Evolutionary conservation across 2,329 filamentous ascomycete species (phyloP).

Genomic region (Aspergillus novofumigatus): DNA sequence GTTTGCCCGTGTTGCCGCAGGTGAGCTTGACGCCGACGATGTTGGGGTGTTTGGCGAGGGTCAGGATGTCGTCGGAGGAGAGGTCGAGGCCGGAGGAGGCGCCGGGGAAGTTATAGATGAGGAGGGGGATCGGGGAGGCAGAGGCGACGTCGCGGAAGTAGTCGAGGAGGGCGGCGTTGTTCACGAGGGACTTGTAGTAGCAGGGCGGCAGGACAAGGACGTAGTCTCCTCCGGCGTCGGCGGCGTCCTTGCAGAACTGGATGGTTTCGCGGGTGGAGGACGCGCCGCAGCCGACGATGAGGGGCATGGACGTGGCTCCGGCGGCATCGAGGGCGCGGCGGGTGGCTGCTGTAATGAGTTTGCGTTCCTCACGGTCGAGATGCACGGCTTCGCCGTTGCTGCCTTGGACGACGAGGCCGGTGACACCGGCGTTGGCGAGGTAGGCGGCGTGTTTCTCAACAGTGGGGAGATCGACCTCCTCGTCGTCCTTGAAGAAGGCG

Average conservation of each 20-base stretch:
- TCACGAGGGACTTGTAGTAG: slow-evolving; percentile 69
- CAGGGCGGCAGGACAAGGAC: slow-evolving; percentile 71
- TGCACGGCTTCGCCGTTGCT: slow-evolving; percentile 82
- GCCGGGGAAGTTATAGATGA: slow-evolving; percentile 71
- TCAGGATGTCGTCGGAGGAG: slow-evolving; percentile 60
- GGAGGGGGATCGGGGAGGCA: slow-evolving; percentile 57
- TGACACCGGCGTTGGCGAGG: slow-evolving; percentile 67
- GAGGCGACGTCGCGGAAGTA: slow-evolving; percentile 65
- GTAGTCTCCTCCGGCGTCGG: slow-evolving; percentile 66
- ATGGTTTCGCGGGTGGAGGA: slow-evolving; percentile 72
- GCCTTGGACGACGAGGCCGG: slow-evolving; percentile 71
- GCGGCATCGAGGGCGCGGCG: slow-evolving; percentile 64
- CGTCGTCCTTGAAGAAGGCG: slow-evolving; percentile 65
- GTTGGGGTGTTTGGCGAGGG: slow-evolving; percentile 56
- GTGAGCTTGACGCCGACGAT: slow-evolving; percentile 70
- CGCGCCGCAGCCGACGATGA: slow-evolving; percentile 72
- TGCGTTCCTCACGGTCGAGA: slow-evolving; percentile 66
- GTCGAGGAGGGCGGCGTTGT: slow-evolving; percentile 53
- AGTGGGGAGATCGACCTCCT: slow-evolving; percentile 62
- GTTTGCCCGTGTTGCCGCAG: slow-evolving; percentile 70
- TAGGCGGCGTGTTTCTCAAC: slow-evolving; percentile 60
- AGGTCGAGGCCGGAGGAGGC: slow-evolving; percentile 65
- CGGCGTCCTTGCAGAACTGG: slow-evolving; percentile 64
- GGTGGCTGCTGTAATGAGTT: slow-evolving; percentile 64
- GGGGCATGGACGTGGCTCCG: slow-evolving; percentile 61